Conservation (phyloP, 345 rosid genomes). For the Arabis hirsuta region DNA sequence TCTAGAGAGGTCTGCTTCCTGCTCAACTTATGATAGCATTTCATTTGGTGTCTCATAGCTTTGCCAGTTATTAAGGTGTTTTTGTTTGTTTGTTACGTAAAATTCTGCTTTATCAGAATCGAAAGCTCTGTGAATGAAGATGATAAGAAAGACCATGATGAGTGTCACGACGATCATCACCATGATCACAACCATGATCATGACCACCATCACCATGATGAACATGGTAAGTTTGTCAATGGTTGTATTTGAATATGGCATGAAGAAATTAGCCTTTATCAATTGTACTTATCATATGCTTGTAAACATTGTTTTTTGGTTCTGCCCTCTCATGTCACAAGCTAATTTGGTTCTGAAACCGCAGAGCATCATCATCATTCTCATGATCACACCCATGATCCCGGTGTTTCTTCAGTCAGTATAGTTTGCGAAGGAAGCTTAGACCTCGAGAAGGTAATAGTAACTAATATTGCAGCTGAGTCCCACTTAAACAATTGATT, state of each 20-base stretch:
- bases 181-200: slow-evolving; percentile 59
- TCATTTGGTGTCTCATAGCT: slow-evolving; percentile 28
- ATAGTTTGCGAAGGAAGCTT: slow-evolving; percentile 91
- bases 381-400: slow-evolving; percentile 94
- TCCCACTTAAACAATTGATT: neutral
- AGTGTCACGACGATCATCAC: slow-evolving; percentile 54
- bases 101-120: slow-evolving; percentile 55
- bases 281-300: slow-evolving; percentile 3
- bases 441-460: slow-evolving; percentile 89
- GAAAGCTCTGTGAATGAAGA: slow-evolving; percentile 75
- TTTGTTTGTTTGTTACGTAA: neutral
- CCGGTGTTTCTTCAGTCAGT: slow-evolving; percentile 93
- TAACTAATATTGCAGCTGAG: neutral
- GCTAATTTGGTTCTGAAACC: slow-evolving; percentile 19
- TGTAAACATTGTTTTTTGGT: neutral
- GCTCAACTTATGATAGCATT: slow-evolving; percentile 27
- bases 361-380: slow-evolving; percentile 86
- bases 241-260: slow-evolving; percentile 3
- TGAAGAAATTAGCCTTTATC: neutral
- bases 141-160: slow-evolving; percentile 56
- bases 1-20: slow-evolving; percentile 73
- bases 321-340: slow-evolving; percentile 12
- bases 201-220: slow-evolving; percentile 60
- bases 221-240: slow-evolving; percentile 61
- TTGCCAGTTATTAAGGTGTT: slow-evolving; percentile 17